phyloP scores from a whole-genome alignment of 495 filamentous ascomycete species.

The Daldinia decipiens region DNA sequence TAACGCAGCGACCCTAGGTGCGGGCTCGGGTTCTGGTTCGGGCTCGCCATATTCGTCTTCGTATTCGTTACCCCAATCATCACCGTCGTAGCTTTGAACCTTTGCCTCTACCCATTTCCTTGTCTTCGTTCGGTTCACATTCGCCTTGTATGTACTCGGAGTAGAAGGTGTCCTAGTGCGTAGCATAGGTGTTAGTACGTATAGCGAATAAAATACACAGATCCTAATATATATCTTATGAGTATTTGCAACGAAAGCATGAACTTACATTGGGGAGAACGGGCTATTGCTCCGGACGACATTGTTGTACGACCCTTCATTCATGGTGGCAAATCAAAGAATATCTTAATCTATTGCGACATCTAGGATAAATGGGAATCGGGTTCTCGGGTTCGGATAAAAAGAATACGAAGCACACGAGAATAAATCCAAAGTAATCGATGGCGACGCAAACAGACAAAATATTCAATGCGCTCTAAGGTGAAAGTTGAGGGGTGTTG shows the following conservation, averaged over 20 bases:
- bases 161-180: slow-evolving; percentile 47
- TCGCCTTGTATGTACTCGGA: slow-evolving; percentile 65
- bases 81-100: slow-evolving; percentile 86
- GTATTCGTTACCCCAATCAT: slow-evolving; percentile 91
- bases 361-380: slow-evolving; percentile 17
- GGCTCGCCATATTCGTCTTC: slow-evolving; percentile 76
- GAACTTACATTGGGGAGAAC: slow-evolving; percentile 40
- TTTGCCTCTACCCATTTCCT: slow-evolving; percentile 96
- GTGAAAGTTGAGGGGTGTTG: background rate
- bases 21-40: slow-evolving; percentile 53
- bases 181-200: slow-evolving; percentile 23
- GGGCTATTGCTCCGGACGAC: slow-evolving; percentile 43
- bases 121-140: slow-evolving; percentile 90
- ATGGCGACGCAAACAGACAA: background rate
- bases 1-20: slow-evolving; percentile 38
- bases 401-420: background rate
- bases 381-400: slow-evolving; percentile 11
- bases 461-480: slow-evolving; percentile 5
- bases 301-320: slow-evolving; percentile 48
- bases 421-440: background rate
- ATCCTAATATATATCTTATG: background rate
- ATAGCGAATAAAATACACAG: background rate
- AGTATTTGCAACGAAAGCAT: background rate
- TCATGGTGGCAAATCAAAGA: slow-evolving; percentile 37
- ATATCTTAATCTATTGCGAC: slow-evolving; percentile 29